Evolutionary conservation across 2,329 filamentous ascomycete species (phyloP).

Genomic region (Amesomyces nigricolor): DNA sequence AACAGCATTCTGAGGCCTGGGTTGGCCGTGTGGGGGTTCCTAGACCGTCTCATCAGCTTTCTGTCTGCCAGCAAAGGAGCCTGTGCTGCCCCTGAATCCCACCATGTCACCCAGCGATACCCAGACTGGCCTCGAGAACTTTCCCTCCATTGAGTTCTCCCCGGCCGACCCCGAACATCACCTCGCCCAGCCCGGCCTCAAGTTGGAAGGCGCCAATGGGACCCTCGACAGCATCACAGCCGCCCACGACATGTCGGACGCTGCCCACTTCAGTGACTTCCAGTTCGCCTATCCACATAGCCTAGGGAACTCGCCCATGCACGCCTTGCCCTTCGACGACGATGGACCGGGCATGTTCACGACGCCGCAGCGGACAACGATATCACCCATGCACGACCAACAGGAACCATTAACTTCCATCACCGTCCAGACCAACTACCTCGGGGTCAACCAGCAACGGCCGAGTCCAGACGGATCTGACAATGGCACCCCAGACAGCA

Average conservation of each 20-base stretch:
- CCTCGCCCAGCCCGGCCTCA: slow-evolving; percentile 31
- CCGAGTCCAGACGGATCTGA: slow-evolving; percentile 40
- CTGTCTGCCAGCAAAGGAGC: slow-evolving; percentile 13
- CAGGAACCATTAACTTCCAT: slow-evolving; percentile 35
- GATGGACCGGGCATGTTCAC: slow-evolving; percentile 31
- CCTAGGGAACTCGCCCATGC: slow-evolving; percentile 39
- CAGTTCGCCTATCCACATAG: slow-evolving; percentile 45
- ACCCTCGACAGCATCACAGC: slow-evolving; percentile 30
- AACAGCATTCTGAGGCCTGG: slow-evolving; percentile 8
- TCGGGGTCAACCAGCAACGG: slow-evolving; percentile 27
- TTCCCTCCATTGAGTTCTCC: slow-evolving; percentile 32
- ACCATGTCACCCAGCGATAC: slow-evolving; percentile 38
- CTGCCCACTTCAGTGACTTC: slow-evolving; percentile 49
- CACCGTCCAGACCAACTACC: slow-evolving; percentile 33
- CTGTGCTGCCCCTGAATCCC: slow-evolving; percentile 9
- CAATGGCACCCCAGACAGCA: slow-evolving; percentile 40
- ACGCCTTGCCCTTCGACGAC: slow-evolving; percentile 36
- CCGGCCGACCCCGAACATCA: slow-evolving; percentile 29
- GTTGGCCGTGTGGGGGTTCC: slow-evolving; percentile 17
- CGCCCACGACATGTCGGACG: slow-evolving; percentile 38
- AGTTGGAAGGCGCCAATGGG: slow-evolving; percentile 34
- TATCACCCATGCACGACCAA: slow-evolving; percentile 34
- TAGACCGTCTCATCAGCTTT: slow-evolving; percentile 23
- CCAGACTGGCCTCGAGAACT: slow-evolving; percentile 31
- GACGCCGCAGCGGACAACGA: slow-evolving; percentile 30